These are phyloP conservation scores for Wickerhamomyces ciferrii DNA, from an alignment of 805 yeast genomes.

Conservation along the genomic window DNA sequence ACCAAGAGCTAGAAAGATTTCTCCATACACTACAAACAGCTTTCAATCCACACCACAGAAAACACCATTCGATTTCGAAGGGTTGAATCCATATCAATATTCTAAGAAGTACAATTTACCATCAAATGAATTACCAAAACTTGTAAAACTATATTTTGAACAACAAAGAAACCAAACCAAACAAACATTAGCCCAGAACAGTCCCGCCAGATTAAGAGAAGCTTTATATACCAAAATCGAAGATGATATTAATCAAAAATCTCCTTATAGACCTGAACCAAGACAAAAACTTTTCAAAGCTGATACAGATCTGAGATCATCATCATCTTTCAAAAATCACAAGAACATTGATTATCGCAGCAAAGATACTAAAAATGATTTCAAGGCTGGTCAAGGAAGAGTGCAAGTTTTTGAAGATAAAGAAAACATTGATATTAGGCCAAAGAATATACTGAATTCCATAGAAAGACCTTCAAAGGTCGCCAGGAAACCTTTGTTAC, in stretches of 20 bases:
- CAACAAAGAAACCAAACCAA: conserved; percentile 29
- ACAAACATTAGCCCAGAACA: conserved; percentile 14
- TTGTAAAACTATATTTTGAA: conserved; percentile 30
- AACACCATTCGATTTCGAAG: conserved; percentile 25
- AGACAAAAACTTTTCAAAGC: conserved; percentile 3
- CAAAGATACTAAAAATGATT: neutral
- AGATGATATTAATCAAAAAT: conserved; percentile 20
- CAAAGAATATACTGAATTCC: neutral
- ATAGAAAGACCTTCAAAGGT: conserved; percentile 6
- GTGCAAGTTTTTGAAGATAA: conserved; percentile 7
- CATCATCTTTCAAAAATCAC: neutral
- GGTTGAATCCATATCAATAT: conserved; percentile 35
- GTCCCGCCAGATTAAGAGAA: conserved; percentile 19
- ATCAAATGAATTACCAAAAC: conserved; percentile 28
- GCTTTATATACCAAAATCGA: conserved; percentile 15
- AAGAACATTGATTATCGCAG: conserved; percentile 4
- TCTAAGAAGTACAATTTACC: conserved; percentile 30
- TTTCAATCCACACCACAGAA: neutral
- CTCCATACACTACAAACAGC: neutral
- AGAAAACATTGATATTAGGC: conserved; percentile 5
- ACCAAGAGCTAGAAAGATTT: neutral
- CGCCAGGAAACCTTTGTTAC: conserved; percentile 15
- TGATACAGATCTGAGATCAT: neutral
- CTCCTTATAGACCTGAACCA: conserved; percentile 9
- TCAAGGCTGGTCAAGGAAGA: neutral